Evolutionary conservation across 2,329 filamentous ascomycete species (phyloP), one percentile per base, ranked within the genome.

Genomic region (Fusarium sp.): DNA sequence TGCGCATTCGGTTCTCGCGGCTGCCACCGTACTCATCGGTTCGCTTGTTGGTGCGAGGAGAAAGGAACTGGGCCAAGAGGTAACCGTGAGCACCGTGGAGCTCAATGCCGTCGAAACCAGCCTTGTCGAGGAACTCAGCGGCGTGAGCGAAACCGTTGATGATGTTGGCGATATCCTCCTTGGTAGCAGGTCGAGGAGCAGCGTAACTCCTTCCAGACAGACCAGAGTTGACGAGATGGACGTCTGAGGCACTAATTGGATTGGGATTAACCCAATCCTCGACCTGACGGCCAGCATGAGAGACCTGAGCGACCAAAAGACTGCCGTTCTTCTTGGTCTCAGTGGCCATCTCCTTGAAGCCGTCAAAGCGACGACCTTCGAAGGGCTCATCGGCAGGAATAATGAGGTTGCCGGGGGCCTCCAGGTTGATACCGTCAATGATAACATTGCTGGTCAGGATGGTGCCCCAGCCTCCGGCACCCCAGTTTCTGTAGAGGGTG

Each of bases 191-290:
- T 22, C 61, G 30, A 2, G 70, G 65, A 87, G 78, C 77, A 82
- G 72, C 53, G 83, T 80, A 72, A 24, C 22, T 55, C 14, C 47
- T 48, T 14, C 85, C 84, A 59, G 86, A 81, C 8, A 90, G 89
- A 0, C 88, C 88, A 76, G 87, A 88, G 76, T 87, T 68, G 89
- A 85, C 7, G 87, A 82, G 66, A 26, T 70, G 75, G 86, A 91
- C 75, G 0, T 88, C 86, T 1, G 89, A 89, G 0, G 89, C 85
- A 74, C 91, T 86, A 28, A 72, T 68, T 5, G 71, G 68, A 18
- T 73, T 61, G 41, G 70, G 70, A 13, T 73, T 61, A 7, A 72
- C 24, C 70, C 70, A 72, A 2, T 65, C 70, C 30, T 72, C 70
- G 26, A 73, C 70, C 14, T 72, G 70, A 28, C 70, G 70, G 20